These are phyloP conservation scores for Paraphaeosphaeria sporulosa DNA, from an alignment of 2,329 filamentous ascomycete species.

Conservation along the genomic window DNA sequence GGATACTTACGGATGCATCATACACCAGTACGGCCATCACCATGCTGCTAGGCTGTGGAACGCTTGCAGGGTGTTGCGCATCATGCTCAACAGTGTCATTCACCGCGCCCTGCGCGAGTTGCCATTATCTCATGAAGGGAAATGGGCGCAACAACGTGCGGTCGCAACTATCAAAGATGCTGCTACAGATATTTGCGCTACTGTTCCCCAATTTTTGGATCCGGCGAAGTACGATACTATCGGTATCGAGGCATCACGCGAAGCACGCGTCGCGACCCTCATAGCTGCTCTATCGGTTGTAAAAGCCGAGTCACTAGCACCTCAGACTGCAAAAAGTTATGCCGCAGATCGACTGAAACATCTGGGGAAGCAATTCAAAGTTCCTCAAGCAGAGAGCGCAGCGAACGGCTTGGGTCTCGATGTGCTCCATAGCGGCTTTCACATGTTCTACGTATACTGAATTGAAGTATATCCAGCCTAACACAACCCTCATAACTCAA, in stretches of 20 bases:
- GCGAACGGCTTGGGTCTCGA: constrained; percentile 12
- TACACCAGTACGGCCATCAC: constrained; percentile 21
- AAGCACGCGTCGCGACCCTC: constrained; percentile 17
- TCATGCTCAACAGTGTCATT: constrained; percentile 22
- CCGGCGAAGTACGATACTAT: constrained; percentile 7
- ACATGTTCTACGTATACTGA: constrained; percentile 8
- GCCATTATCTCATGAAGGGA: background rate
- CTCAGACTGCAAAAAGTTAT: constrained; percentile 10
- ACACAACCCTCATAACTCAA: background rate
- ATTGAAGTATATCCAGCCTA: background rate
- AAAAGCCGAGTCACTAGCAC: constrained; percentile 11
- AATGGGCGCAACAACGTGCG: background rate
- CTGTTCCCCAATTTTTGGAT: constrained; percentile 17
- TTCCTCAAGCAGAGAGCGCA: constrained; percentile 22
- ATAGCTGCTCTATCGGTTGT: constrained; percentile 20
- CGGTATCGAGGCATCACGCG: background rate
- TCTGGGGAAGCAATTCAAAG: constrained; percentile 14
- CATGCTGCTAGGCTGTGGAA: constrained; percentile 26
- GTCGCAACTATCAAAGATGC: constrained; percentile 10
- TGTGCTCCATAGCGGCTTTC: constrained; percentile 20
- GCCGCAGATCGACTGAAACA: constrained; percentile 15
- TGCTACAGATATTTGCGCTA: constrained; percentile 22
- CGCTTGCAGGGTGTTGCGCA: constrained; percentile 26
- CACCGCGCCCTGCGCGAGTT: constrained; percentile 10
- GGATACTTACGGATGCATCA: constrained; percentile 4